Base-by-base conservation (phyloP, 257 asterid genomes). In the Plantago elongata region DNA sequence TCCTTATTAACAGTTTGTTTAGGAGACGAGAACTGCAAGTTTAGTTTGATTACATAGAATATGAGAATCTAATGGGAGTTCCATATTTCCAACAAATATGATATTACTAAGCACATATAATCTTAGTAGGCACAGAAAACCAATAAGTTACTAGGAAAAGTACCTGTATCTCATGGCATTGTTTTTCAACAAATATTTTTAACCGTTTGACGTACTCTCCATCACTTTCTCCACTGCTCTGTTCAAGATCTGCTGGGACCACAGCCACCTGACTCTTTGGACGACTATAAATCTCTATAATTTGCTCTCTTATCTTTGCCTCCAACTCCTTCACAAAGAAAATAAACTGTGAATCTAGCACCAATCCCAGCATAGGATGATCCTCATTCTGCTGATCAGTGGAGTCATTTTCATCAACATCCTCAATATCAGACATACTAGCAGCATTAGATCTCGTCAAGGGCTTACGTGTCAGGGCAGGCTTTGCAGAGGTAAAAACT, bases 101-200 rank as follows among this genome's bases (percentile, higher is more conserved):
- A 34, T 34, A 34, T 27, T 29, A 57, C 7, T 45, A 30, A n/a
- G 18, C 15, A 47, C 45, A 51, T 22, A 4, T 40, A 64, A 70
- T 46, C 64, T 30, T 22, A 22, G 1, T 22, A 22, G 27, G 27
- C 27, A 22, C 27, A 22, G 1, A 22, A 22, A 22, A 22, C 2
- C 27, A 22, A 22, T 22, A 22, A 22, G 27, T 22, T 22, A 22
- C 27, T 22, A 22, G 27, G 27, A 22, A 44, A 64, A 51, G 45
- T 89, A 89, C 99, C 97, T 92, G 97, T 71, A 92, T 92, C 83
- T 92, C 99, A 67, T 69, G 74, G 75, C 97, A 92, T 66, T 92
- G 99, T 77, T 82, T 86, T 90, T 89, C 94, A 65, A 86, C 80
- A 74, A 89, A 89, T 45, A 51, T 38, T 63, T 74, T 89, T 60